Evolutionary conservation across 306 rosid genomes (phyloP).

Genomic region (Rosa persica): DNA sequence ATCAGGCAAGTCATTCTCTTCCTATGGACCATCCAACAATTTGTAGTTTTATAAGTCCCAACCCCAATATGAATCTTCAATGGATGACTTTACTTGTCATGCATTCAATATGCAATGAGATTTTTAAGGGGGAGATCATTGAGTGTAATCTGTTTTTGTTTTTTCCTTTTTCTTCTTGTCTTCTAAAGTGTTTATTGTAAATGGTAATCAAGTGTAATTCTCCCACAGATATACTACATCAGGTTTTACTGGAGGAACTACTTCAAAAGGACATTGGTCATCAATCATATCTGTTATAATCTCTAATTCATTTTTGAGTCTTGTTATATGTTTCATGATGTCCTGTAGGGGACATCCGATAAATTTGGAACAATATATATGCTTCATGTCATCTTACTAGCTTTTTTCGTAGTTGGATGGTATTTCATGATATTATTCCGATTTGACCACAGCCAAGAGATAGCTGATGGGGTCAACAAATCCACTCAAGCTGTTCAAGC

Average conservation of each 20-base stretch:
- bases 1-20: neutral
- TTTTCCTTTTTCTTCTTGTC: neutral
- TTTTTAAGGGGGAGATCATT: neutral
- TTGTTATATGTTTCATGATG: neutral
- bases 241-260: neutral
- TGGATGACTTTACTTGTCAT: neutral
- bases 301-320: neutral
- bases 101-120: neutral
- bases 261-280: neutral
- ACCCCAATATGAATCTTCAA: neutral
- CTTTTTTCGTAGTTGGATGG: neutral
- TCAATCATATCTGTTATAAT: neutral
- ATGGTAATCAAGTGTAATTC: neutral
- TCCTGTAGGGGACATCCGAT: neutral
- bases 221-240: neutral
- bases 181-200: neutral
- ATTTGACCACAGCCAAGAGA: conserved; percentile 71
- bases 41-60: neutral
- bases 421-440: neutral
- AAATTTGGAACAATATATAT: neutral
- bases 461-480: conserved; percentile 82
- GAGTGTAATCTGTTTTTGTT: neutral
- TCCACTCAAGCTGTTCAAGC: conserved; percentile 91
- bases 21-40: neutral
- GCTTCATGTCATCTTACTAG: neutral